Percentiles rank a stretch among this genome's conserved stretches.
Evolutionary conservation across 2,329 filamentous ascomycete species (phyloP).

Genomic region (Allantophomopsis lycopodina): DNA sequence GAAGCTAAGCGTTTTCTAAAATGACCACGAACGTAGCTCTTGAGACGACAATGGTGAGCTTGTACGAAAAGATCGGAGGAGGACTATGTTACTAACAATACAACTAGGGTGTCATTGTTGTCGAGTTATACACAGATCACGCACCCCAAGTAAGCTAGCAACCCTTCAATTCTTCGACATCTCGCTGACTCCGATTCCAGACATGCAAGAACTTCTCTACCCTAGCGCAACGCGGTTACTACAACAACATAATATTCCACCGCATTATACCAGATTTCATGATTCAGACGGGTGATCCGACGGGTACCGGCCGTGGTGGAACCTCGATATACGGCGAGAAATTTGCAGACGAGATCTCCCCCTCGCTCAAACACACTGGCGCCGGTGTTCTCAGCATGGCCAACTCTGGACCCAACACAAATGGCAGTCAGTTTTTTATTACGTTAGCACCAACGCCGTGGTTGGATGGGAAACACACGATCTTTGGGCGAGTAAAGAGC

Average conservation of each 20-base stretch:
- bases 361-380: constrained; percentile 75
- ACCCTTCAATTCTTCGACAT: background rate
- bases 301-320: constrained; percentile 83
- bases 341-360: constrained; percentile 82
- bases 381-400: constrained; percentile 95
- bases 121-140: constrained; percentile 85
- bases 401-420: constrained; percentile 84
- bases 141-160: constrained; percentile 49
- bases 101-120: constrained; percentile 59
- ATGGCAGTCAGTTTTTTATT: constrained; percentile 92
- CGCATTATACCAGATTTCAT: constrained; percentile 95
- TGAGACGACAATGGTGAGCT: constrained; percentile 69
- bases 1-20: background rate
- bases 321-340: constrained; percentile 83
- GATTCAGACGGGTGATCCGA: constrained; percentile 90
- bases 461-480: constrained; percentile 94
- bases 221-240: constrained; percentile 74
- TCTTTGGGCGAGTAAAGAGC: constrained; percentile 80
- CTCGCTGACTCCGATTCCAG: constrained; percentile 18
- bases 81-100: background rate
- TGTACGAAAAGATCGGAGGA: background rate
- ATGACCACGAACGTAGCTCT: constrained; percentile 73
- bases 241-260: constrained; percentile 77
- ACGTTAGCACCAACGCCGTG: constrained; percentile 89
- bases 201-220: constrained; percentile 81